Base-by-base conservation (phyloP, 352 stramenopile species). In the Pythium coloratum region DNA sequence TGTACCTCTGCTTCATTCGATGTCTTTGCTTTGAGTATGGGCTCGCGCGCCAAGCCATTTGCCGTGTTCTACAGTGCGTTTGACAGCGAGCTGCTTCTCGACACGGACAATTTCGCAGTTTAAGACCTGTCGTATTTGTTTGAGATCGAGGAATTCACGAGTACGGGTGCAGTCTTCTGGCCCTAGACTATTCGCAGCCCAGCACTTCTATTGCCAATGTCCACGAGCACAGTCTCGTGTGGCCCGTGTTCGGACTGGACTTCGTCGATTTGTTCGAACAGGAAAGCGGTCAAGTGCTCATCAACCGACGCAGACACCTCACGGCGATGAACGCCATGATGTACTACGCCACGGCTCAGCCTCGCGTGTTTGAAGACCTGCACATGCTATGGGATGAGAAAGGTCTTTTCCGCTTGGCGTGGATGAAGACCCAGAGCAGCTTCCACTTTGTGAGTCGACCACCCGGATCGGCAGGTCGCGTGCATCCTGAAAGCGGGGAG, bases 121-220 rank as follows among this genome's bases (percentile, higher is more conserved):
- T 59, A 63, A 10, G 81, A 92, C 42, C 84, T 82, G 20, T 86
- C 69, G 18, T 86, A 79, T 40, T 67, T 91, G 8, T 90, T 92
- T 58, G 72, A 79, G 2, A 75, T 68, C 6, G 34, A 46, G 6
- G 68, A 84, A 54, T 91, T 89, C 53, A 56, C 49, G n/a, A 42
- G 46, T 26, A 76, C 63, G 0, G 83, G 83, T 0, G 81, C 83
- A 4, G 71, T 91, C 14, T 91, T 91, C 70, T 91, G 83, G 83
- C 83, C 83, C 3, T n/a, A n/a, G 83, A 91, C 49, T 91, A 86
- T 64, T 91, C 81, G 83, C 72, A 71, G 8, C 64, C 78, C 2
- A 74, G 76, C 50, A 86, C 84, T 50, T 88, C 82, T n/a, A 87
- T 91, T 30, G 90, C 90, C 62, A 90, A 89, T 64, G 83, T 92